Base-by-base conservation (phyloP, 2,329 filamentous ascomycete genomes). In the Xylariaceae sp. region DNA sequence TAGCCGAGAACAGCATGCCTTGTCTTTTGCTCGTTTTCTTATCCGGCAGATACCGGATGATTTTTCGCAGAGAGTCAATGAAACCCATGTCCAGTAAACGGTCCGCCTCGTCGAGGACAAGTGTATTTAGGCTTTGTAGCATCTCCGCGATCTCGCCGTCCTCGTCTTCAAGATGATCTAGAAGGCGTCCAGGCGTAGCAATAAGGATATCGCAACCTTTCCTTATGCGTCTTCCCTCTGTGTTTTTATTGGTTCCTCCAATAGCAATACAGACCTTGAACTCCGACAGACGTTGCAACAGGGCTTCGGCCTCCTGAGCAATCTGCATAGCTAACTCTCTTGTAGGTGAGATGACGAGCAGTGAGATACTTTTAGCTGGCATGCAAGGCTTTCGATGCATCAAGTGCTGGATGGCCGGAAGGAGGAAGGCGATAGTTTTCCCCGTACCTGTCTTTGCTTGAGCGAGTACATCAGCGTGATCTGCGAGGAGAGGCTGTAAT, bases 381-480 rank as follows among this genome's bases (percentile, higher is more conserved):
- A 57, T 51, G 22, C 22, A 7, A 19, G 61, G 55, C 48, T 69
- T 68, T 51, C 68, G 69, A 45, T 70, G 71, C 61, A 93, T 75
- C 63, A 94, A 86, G 53, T 82, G 88, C 68, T 94, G 88, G 34
- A 95, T 73, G n/a, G 89, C 80, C n/a, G 90, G 90, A 3, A 94
- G 74, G 34, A 95, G 77, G 72, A 95, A 95, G 44, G 87, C 90
- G 50, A 94, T 71, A 0, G 90, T 95, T 73, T 95, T 95, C 61
- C 90, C 90, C 0, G 90, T 95, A 59, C 90, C 90, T 1, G 90
- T 95, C 74, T 88, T 92, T 47, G 90, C 90, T 70, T 94, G 90
- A 6, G 89, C 90, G 53, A 95, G 75, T 53, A 83, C 74, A 63
- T 81, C 79, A 47, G 62, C 67, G 22, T 72, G 69, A 46, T 69